Evolutionary conservation across 768 basidiomycete genomes (phyloP).

Genomic region (Mycena pura): DNA sequence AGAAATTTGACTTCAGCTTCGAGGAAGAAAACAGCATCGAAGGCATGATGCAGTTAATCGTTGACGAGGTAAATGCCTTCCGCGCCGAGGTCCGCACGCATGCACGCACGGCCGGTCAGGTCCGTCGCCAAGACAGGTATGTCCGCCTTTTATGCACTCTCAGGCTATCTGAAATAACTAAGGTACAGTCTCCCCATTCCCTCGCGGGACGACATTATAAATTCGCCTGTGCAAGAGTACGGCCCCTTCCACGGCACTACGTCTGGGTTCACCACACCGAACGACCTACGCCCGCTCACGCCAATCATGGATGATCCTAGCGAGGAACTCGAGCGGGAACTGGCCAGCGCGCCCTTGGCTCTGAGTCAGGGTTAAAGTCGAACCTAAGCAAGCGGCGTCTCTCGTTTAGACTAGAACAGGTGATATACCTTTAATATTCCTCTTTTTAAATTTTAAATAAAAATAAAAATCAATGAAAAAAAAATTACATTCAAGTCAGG

Average conservation of each 20-base stretch:
- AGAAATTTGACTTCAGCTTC: constrained; percentile 96
- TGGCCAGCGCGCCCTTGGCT: constrained; percentile 72
- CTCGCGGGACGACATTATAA: constrained; percentile 80
- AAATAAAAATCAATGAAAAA: no score
- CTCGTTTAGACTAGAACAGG: not conserved
- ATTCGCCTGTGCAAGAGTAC: constrained; percentile 74
- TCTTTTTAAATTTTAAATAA: no score
- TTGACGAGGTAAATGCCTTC: constrained; percentile 91
- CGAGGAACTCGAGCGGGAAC: constrained; percentile 83
- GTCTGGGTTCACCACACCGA: constrained; percentile 65
- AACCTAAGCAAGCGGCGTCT: not conserved
- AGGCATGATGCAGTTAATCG: constrained; percentile 95
- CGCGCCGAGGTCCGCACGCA: constrained; percentile 90
- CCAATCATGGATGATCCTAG: constrained; percentile 88
- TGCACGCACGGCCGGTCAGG: constrained; percentile 72
- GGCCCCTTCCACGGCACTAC: constrained; percentile 69
- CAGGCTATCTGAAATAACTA: constrained; percentile 6
- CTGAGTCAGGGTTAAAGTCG: constrained; percentile 32
- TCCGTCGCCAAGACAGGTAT: constrained; percentile 80
- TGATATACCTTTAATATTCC: constrained; percentile 23
- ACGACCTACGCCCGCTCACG: constrained; percentile 56
- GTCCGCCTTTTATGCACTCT: no score
- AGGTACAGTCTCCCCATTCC: constrained; percentile 75
- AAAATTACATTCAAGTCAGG: constrained; percentile 20
- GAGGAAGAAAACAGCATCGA: constrained; percentile 97